Evolutionary conservation across 2,329 filamentous ascomycete genomes (phyloP).

Genomic region (Pseudogymnoascus sp.): DNA sequence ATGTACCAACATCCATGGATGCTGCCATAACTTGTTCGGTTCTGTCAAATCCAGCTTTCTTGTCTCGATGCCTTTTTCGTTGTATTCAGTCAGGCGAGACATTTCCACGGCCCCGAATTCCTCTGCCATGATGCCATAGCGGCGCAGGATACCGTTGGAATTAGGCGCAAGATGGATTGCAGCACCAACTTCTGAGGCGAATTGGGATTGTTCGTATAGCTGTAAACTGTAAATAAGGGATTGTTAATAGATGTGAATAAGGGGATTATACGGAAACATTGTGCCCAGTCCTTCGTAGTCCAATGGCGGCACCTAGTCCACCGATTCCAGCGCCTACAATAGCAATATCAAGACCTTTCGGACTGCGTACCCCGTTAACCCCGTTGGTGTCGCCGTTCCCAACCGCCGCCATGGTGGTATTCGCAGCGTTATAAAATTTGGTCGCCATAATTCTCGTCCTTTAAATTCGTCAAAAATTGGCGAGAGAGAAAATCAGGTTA

Average conservation of each 20-base stretch:
- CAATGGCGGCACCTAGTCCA: slow-evolving; percentile 43
- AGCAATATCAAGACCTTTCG: not conserved
- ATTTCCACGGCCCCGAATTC: slow-evolving; percentile 29
- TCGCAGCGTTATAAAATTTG: not conserved
- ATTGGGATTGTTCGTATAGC: slow-evolving; percentile 47
- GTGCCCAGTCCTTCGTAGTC: slow-evolving; percentile 20
- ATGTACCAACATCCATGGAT: slow-evolving; percentile 45
- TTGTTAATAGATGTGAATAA: not conserved
- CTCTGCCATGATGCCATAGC: slow-evolving; percentile 35
- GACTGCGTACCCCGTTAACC: not conserved
- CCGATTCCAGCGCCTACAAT: slow-evolving; percentile 37
- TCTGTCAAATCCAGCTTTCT: slow-evolving; percentile 28
- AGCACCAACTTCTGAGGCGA: slow-evolving; percentile 48
- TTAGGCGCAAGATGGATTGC: slow-evolving; percentile 57
- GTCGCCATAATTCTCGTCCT: not conserved
- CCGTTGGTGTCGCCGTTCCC: slow-evolving; percentile 1
- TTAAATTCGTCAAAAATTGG: not conserved
- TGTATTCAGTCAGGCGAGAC: slow-evolving; percentile 30
- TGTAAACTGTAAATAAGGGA: slow-evolving; percentile 18
- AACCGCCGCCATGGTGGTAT: not conserved
- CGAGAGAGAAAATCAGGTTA: not conserved
- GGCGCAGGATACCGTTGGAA: slow-evolving; percentile 44
- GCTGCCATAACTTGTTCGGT: slow-evolving; percentile 38
- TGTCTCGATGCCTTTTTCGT: slow-evolving; percentile 15
- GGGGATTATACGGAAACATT: slow-evolving; percentile 13